Percentiles rank a stretch among this genome's conserved stretches.
These are phyloP conservation scores for Bolboschoenus planiculmis DNA, from an alignment of 176 grass and related monocot species.

Conservation along the genomic window DNA sequence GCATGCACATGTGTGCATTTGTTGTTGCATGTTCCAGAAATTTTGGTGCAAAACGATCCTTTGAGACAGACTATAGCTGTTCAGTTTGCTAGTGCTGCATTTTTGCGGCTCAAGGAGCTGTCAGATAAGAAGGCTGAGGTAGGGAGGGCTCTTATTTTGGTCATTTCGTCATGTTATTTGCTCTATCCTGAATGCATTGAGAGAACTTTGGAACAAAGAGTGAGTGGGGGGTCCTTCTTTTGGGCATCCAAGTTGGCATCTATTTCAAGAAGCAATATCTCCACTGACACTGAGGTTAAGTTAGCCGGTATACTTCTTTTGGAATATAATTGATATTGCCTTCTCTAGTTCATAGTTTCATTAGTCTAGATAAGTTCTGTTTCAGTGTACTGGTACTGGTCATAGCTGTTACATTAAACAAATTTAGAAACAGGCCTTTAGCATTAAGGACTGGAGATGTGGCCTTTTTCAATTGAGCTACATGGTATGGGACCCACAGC, in stretches of 20 bases:
- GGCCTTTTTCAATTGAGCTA: neutral
- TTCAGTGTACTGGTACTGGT: neutral
- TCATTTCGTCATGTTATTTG: conserved; percentile 71
- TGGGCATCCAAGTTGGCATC: conserved; percentile 57
- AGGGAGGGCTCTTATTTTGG: conserved; percentile 60
- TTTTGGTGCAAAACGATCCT: conserved; percentile 26
- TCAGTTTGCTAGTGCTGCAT: conserved; percentile 45
- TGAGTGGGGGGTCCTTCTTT: conserved; percentile 36
- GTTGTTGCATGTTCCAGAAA: conserved; percentile 48
- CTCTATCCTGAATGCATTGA: conserved; percentile 63
- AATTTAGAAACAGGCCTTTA: neutral
- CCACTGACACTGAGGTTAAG: conserved; percentile 72
- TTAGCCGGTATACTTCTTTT: conserved; percentile 48
- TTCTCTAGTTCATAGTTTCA: neutral
- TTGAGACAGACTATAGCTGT: conserved; percentile 36
- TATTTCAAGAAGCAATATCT: conserved; percentile 49
- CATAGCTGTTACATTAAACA: neutral
- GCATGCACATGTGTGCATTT: conserved; percentile 76
- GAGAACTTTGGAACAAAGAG: conserved; percentile 36
- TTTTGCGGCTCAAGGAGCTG: conserved; percentile 42
- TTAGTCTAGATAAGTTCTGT: neutral
- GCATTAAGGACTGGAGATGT: neutral
- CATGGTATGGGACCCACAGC: neutral
- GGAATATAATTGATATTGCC: neutral
- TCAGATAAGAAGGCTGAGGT: conserved; percentile 47